phyloP scores from a whole-genome alignment of 257 asterid genomes.

The Craterostigma plantagineum region DNA sequence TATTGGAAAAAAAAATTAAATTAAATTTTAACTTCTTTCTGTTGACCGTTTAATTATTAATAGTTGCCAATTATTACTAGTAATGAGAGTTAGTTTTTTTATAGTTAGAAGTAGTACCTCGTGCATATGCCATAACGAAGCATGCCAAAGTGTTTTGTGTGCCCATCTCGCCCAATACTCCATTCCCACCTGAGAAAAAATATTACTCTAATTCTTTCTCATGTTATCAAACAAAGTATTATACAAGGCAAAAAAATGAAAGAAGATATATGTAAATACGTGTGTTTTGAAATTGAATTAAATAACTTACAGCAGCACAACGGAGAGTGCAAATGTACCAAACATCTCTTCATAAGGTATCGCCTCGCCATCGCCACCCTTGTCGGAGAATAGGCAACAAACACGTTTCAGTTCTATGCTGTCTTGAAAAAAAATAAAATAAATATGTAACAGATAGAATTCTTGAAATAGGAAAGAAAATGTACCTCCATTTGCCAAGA shows the following conservation, averaged over 20 bases:
- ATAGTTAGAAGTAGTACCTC: constrained; percentile 38
- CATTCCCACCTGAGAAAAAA: constrained; percentile 63
- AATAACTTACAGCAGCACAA: constrained; percentile 78
- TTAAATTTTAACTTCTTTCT: no score
- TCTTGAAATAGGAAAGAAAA: background rate
- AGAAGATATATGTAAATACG: background rate
- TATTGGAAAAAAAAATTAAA: constrained; percentile 15
- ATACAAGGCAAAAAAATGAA: background rate
- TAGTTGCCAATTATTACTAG: no score
- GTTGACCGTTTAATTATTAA: no score
- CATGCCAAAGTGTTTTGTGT: constrained; percentile 91
- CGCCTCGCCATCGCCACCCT: constrained; percentile 99
- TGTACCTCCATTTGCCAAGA: constrained; percentile 93
- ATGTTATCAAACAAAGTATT: no score
- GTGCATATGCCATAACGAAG: constrained; percentile 98
- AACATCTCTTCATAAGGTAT: constrained; percentile 75
- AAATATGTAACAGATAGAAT: background rate
- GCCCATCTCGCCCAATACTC: constrained; percentile 99
- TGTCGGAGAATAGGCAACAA: no score
- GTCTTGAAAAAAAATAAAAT: no score
- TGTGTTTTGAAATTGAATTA: background rate
- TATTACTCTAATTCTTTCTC: no score
- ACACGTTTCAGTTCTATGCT: no score
- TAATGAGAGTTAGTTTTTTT: no score
- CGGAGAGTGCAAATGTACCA: constrained; percentile 87